Evolutionary conservation across 768 basidiomycete genomes (phyloP).

Genomic region (Lactarius psammicola): DNA sequence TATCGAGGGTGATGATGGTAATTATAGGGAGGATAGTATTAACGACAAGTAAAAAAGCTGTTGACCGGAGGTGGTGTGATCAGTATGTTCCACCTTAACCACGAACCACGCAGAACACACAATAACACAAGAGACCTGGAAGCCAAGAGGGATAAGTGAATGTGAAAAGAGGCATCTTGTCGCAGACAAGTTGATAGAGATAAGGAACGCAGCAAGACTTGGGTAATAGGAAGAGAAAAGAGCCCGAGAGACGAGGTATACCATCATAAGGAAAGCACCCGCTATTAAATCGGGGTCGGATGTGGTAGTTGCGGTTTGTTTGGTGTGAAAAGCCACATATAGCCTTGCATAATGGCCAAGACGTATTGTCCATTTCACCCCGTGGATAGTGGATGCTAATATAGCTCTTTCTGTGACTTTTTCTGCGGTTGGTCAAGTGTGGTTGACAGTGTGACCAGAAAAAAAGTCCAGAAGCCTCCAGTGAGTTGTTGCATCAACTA

Average conservation of each 20-base stretch:
- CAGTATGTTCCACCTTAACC: not conserved
- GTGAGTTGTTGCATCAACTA: not conserved
- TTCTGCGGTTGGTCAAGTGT: not conserved
- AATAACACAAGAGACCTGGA: slow-evolving; percentile 8
- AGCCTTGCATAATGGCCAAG: not conserved
- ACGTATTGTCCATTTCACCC: not conserved
- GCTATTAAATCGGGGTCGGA: not conserved
- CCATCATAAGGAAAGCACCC: not conserved
- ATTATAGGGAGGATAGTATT: slow-evolving; percentile 12
- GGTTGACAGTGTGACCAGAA: not conserved
- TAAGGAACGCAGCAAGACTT: not conserved
- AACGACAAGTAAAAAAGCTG: slow-evolving; percentile 12
- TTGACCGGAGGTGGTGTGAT: not conserved
- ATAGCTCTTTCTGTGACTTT: not conserved
- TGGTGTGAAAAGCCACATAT: not conserved
- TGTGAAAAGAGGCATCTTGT: slow-evolving; percentile 17
- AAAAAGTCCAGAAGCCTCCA: not conserved
- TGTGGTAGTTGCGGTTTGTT: not conserved
- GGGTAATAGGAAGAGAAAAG: not conserved
- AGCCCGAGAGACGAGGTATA: not conserved
- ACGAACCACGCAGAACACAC: slow-evolving; percentile 1
- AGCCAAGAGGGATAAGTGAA: slow-evolving; percentile 5
- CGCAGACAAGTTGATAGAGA: slow-evolving; percentile 17
- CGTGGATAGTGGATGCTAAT: not conserved
- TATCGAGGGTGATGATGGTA: slow-evolving; percentile 3